Base-by-base conservation (phyloP, 2,329 filamentous ascomycete species). In the Penicillium fuscoglaucum region DNA sequence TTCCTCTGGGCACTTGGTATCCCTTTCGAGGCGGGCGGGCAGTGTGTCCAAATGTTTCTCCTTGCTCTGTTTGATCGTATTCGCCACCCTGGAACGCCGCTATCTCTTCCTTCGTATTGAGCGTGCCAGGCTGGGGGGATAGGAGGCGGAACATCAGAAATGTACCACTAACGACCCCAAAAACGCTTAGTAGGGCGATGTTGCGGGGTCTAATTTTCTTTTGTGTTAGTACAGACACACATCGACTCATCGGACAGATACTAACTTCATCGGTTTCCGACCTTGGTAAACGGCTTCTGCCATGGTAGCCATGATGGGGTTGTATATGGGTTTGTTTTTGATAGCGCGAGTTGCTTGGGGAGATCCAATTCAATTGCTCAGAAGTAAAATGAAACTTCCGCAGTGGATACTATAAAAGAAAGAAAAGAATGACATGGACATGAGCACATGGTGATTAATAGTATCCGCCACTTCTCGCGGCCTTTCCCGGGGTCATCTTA, bases 121-220 rank as follows among this genome's bases (percentile, higher is more conserved):
- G 43, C 9, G 40, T 52, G 4, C 64, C 52, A 44, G 46, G 47
- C 41, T 62, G 59, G 7, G 61, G 59, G 43, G 62, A 60, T 49
- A 66, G 55, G 4, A 60, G 39, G 19, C 64, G 58, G 41, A 68
- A 69, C 40, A 68, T 37, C 17, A 66, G n/a, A 43, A 54, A 60
- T 12, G 60, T 56, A 33, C 64, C 64, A 4, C 61, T 57, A 4
- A 70, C 47, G 13, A 70, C 63, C 1, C 66, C 64, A 40, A 57
- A 54, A 29, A 64, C 62, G 45, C 66, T 68, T 46, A 65, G 28
- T 9, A 70, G 4, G 13, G 67, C 68, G 41, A 65, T 57, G 13
- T 60, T 67, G 24, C 63, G 65, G 26, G 58, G 61, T 45, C 66
- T 69, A 21, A 9, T 28, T 29, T 21, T 15, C 4, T 21, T 21